Conservation (phyloP, 495 filamentous ascomycete species). For the Xylaria scruposa region DNA sequence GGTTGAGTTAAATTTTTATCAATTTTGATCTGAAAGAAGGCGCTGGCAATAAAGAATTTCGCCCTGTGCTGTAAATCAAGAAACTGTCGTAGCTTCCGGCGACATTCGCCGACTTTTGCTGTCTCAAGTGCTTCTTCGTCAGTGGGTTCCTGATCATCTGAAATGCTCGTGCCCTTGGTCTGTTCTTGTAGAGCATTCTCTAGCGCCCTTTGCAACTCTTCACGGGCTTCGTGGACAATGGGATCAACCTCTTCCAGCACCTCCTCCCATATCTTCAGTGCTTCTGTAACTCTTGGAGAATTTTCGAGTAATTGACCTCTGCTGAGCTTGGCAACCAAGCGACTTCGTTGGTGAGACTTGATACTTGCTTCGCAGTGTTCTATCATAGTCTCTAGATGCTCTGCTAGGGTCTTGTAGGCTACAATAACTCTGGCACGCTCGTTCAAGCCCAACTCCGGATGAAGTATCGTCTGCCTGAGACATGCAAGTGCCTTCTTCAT, state of each 20-base stretch:
- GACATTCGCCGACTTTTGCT: conserved; percentile 54
- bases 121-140: conserved; percentile 33
- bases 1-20: conserved; percentile 66
- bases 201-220: conserved; percentile 62
- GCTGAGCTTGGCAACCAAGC: conserved; percentile 65
- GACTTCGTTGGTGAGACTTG: conserved; percentile 68
- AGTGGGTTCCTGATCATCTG: conserved; percentile 42
- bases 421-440: conserved; percentile 63
- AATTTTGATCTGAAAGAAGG: conserved; percentile 80
- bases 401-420: conserved; percentile 68
- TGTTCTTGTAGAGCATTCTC: conserved; percentile 49
- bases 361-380: conserved; percentile 73
- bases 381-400: conserved; percentile 89
- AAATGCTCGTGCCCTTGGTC: conserved; percentile 31
- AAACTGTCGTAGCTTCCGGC: conserved; percentile 70
- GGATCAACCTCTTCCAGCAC: conserved; percentile 60
- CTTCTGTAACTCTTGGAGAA: conserved; percentile 56
- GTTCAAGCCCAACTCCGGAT: conserved; percentile 72
- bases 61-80: conserved; percentile 84
- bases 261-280: conserved; percentile 70
- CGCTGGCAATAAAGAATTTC: conserved; percentile 83
- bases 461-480: conserved; percentile 85
- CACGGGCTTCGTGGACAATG: conserved; percentile 69
- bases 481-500: conserved; percentile 63
- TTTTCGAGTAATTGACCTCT: conserved; percentile 80